These are phyloP conservation scores for Musa itinerans DNA, from an alignment of 176 grass and related monocot species.

Conservation along the genomic window DNA sequence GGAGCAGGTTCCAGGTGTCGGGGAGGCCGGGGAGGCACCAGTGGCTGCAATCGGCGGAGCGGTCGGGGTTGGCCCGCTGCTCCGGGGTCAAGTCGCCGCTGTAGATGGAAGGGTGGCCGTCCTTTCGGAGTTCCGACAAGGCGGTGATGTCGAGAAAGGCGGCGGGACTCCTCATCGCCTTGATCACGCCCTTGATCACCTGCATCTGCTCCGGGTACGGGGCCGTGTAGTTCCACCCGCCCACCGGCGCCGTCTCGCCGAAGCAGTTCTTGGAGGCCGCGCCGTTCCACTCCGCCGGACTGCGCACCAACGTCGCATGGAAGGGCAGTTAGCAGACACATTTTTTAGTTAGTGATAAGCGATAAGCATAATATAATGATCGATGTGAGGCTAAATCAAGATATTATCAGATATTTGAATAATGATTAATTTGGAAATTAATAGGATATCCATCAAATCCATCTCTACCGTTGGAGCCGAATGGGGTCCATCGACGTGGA, in stretches of 20 bases:
- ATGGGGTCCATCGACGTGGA: too few species aligned
- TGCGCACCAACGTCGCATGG: background rate
- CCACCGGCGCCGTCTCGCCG: conserved; percentile 37
- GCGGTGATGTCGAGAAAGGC: conserved; percentile 55
- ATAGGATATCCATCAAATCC: too few species aligned
- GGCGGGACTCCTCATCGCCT: conserved; percentile 39
- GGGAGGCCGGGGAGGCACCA: conserved; percentile 90
- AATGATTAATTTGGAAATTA: too few species aligned
- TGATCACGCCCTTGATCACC: conserved; percentile 36
- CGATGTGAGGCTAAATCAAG: too few species aligned
- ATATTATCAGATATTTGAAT: too few species aligned
- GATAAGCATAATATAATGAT: too few species aligned
- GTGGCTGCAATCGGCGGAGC: conserved; percentile 78
- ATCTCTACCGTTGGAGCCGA: too few species aligned
- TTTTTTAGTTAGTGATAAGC: too few species aligned
- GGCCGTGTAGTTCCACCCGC: conserved; percentile 39
- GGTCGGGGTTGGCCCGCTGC: conserved; percentile 53
- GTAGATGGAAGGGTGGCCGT: conserved; percentile 74
- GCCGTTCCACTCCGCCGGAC: conserved; percentile 49
- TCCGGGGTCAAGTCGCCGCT: conserved; percentile 59
- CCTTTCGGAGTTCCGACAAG: conserved; percentile 60
- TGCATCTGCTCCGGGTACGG: conserved; percentile 34
- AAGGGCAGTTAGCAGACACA: too few species aligned
- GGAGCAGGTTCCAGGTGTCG: conserved; percentile 93
- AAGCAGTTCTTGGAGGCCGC: conserved; percentile 68